Evolutionary conservation across 208 protist species (phyloP).

Genomic region (Acanthamoeba lenticulata): DNA sequence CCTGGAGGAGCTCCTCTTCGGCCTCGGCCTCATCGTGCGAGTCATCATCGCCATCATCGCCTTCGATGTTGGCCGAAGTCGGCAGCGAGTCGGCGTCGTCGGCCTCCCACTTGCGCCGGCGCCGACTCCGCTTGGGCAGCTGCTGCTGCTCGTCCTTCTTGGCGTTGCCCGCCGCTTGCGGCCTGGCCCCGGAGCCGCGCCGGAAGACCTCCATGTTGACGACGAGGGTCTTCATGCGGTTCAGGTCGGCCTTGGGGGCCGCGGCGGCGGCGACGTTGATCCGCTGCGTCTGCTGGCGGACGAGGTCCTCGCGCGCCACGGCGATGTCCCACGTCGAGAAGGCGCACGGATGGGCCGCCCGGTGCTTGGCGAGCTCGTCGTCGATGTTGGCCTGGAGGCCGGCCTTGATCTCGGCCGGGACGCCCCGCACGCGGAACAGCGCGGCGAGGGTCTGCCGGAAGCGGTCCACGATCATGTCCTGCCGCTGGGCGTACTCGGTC

Average conservation of each 20-base stretch:
- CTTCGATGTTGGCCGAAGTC: background rate
- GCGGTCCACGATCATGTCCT: background rate
- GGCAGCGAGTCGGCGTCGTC: background rate
- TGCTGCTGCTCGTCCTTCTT: constrained; percentile 37
- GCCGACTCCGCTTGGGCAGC: background rate
- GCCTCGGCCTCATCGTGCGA: background rate
- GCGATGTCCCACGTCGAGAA: constrained; percentile 29
- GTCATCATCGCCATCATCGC: background rate
- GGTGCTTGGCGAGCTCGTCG: background rate
- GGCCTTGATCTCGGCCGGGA: constrained; percentile 1
- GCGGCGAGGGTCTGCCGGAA: constrained; percentile 5
- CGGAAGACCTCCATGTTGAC: constrained; percentile 21
- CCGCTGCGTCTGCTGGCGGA: background rate
- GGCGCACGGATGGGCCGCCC: background rate
- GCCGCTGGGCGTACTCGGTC: background rate
- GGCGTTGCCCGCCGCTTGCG: too few species aligned
- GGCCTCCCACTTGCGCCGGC: background rate
- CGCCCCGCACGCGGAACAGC: background rate
- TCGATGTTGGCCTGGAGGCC: background rate
- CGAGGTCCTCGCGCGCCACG: background rate
- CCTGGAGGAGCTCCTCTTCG: background rate
- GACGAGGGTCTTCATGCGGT: constrained; percentile 15
- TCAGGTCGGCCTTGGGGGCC: background rate
- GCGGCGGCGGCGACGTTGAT: background rate
- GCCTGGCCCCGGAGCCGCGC: background rate